phyloP scores from a whole-genome alignment of 2,329 filamentous ascomycete species.

The Blumeria hordei region DNA sequence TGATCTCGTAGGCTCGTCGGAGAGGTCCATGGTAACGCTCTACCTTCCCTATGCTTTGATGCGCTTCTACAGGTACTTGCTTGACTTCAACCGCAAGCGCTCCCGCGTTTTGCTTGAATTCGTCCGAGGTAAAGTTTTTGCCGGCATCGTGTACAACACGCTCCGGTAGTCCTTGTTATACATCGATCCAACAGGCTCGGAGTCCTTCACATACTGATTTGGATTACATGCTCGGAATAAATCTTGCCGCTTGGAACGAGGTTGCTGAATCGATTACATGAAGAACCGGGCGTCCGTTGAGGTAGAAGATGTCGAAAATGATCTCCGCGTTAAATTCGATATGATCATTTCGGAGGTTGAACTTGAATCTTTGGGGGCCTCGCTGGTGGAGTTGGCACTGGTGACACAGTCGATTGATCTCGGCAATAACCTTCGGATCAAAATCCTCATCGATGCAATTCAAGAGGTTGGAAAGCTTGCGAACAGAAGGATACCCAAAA shows the following conservation, averaged over 20 bases:
- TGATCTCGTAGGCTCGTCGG: neutral
- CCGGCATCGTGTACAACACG: neutral
- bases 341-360: neutral
- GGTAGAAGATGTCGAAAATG: slow-evolving; percentile 2
- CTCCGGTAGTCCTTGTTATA: slow-evolving; percentile 1
- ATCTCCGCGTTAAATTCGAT: slow-evolving; percentile 2
- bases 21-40: neutral
- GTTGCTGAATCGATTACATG: slow-evolving; percentile 2
- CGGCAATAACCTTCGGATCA: neutral
- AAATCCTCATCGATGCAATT: neutral
- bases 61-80: slow-evolving; percentile 1
- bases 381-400: neutral
- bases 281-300: slow-evolving; percentile 1
- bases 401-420: neutral
- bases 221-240: neutral
- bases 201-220: slow-evolving; percentile 1
- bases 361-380: neutral
- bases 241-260: slow-evolving; percentile 2
- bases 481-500: neutral
- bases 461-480: neutral
- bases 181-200: slow-evolving; percentile 2
- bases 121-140: slow-evolving; percentile 2
- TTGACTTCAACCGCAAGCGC: neutral
- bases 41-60: slow-evolving; percentile 1
- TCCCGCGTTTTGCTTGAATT: slow-evolving; percentile 1